Evolutionary conservation across 2,329 filamentous ascomycete genomes (phyloP), one percentile per base, ranked within the genome.

Genomic region (Dactylellina haptotyla): DNA sequence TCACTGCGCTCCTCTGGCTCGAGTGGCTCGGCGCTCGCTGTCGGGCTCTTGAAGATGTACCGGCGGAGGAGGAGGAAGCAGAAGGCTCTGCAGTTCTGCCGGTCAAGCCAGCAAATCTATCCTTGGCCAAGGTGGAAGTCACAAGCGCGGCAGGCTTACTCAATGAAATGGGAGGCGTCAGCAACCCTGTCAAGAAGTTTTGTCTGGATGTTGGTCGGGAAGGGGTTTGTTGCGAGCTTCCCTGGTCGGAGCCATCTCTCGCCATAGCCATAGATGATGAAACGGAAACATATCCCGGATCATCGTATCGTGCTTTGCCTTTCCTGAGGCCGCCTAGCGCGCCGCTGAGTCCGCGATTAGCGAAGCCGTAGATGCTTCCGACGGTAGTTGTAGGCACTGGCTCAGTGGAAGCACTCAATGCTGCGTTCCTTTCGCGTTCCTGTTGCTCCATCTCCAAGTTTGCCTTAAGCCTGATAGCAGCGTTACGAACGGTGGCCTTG

Each of bases 401-500:
- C 16, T 63, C 70, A 2, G 43, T 59, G 5, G 70, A 59, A 3
- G 57, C 70, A 9, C 5, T 69, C 6, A 75, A 16, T 12, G 62
- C 63, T n/a, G 63, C 63, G 16, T 56, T 57, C 26, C 95, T 87
- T 81, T 98, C 94, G 57, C 92, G 91, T 82, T 97, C 93, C 80
- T 97, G 92, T 80, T 96, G 91, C 81, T 99, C 94, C 95, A 99
- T 99, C 80, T 98, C 92, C 34, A 99, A 84, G 79, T 97, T 97
- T 12, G 95, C 92, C 80, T 92, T 92, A 73, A 99, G 88, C 59
- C 95, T 90, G 77, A 98, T 98, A 34, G 92, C 91, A 4, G 93
- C 93, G 79, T 98, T 93, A 78, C 91, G 91, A 75, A 97, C 90
- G 4, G 87, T 86, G 75, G 92, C 88, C 66, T 88, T 87, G 80